Conservation (phyloP, 176 grass and related monocot genomes). For the Triticum monococcum region DNA sequence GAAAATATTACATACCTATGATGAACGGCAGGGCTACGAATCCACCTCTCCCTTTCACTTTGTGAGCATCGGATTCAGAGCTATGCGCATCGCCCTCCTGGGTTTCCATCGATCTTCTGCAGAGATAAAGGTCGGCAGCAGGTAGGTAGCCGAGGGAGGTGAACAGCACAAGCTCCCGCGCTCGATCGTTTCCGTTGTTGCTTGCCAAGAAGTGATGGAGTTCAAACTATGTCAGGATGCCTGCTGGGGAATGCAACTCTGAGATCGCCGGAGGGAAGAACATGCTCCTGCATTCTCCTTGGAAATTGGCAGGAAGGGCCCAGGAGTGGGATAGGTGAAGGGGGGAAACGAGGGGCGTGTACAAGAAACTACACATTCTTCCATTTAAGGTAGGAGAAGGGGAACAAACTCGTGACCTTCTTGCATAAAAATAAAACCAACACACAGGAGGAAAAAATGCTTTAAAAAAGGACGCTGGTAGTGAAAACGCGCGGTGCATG, state of each 20-base stretch:
- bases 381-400: conserved; percentile 10
- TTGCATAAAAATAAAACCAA: not conserved
- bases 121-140: not conserved
- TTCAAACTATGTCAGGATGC: not conserved
- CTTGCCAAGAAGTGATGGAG: not conserved
- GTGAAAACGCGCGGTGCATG: not conserved
- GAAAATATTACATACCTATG: conserved; percentile 10
- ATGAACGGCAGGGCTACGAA: conserved; percentile 25
- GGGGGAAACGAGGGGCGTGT: conserved; percentile 4
- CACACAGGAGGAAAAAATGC: not conserved
- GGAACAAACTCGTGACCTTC: conserved; percentile 23
- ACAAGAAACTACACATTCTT: not conserved
- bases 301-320: not conserved
- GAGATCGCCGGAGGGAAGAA: conserved; percentile 1
- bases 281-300: not conserved
- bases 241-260: not conserved
- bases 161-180: not conserved
- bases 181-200: not conserved
- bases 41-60: conserved; percentile 20
- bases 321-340: not conserved
- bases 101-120: conserved; percentile 14
- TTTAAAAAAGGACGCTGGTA: not conserved
- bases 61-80: not conserved
- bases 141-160: not conserved
- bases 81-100: not conserved